These are phyloP conservation scores for Rubroshorea leprosula DNA, from an alignment of 345 rosid species.

Conservation along the genomic window DNA sequence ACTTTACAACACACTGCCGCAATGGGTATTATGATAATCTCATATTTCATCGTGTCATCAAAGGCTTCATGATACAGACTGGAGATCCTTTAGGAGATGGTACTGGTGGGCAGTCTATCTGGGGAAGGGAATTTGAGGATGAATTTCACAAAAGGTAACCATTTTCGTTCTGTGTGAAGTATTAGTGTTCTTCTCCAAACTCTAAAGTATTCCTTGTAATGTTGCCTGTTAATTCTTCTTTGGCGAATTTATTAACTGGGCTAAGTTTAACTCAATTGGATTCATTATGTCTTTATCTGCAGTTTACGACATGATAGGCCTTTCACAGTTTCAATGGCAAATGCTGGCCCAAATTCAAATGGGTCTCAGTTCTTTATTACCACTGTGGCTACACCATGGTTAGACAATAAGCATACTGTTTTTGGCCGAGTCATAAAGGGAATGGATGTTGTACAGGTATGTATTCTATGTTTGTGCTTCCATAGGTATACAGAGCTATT, in stretches of 20 bases:
- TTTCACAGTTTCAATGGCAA: conserved; percentile 91
- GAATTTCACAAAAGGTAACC: conserved; percentile 96
- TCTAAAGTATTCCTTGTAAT: not conserved
- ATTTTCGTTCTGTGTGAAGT: conserved; percentile 3
- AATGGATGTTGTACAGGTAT: conserved; percentile 99
- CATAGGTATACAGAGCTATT: not conserved
- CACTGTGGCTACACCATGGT: conserved; percentile 97
- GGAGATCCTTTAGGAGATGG: conserved; percentile 99
- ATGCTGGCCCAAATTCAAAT: conserved; percentile 85
- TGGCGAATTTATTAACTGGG: not conserved
- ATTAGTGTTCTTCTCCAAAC: not conserved
- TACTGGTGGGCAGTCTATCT: conserved; percentile 97
- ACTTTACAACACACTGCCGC: conserved; percentile 89
- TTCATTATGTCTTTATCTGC: conserved; percentile 25
- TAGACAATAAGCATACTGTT: conserved; percentile 93
- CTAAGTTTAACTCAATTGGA: not conserved
- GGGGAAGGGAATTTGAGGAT: conserved; percentile 99
- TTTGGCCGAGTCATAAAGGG: conserved; percentile 90
- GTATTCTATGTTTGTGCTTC: not conserved
- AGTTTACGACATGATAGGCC: conserved; percentile 94
- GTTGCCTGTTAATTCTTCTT: not conserved
- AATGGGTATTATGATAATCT: conserved; percentile 97
- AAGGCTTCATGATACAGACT: conserved; percentile 96
- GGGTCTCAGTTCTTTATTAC: conserved; percentile 96
- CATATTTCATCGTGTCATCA: conserved; percentile 91